Evolutionary conservation across 306 rosid species (phyloP).

Genomic region (Abrus pulchellus): DNA sequence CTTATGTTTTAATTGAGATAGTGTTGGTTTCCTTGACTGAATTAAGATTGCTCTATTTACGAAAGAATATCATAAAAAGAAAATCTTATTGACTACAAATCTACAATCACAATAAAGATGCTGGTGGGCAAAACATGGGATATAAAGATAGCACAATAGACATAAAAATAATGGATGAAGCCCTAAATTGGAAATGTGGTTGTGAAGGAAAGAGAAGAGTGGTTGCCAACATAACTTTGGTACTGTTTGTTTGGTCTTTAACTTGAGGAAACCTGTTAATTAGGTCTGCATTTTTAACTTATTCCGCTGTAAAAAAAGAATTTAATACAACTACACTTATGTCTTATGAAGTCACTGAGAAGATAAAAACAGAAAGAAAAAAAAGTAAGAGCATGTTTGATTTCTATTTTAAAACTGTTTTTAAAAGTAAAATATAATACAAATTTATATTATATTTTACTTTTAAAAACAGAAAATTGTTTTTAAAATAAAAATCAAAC

Average conservation of each 20-base stretch:
- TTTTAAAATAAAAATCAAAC: no score
- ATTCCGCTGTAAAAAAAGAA: neutral
- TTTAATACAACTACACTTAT: conserved; percentile 3
- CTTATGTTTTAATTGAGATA: conserved; percentile 27
- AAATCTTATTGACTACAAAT: neutral
- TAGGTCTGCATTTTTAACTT: conserved; percentile 21
- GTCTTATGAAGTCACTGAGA: conserved; percentile 18
- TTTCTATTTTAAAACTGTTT: no score
- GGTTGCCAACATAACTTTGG: neutral
- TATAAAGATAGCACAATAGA: neutral
- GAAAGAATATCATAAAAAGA: conserved; percentile 5
- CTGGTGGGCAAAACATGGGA: conserved; percentile 20
- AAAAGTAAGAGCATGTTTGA: neutral
- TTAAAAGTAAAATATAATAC: no score
- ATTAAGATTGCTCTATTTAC: conserved; percentile 31
- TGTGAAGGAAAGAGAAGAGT: conserved; percentile 12
- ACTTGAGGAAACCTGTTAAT: neutral
- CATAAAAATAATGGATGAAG: neutral
- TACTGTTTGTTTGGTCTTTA: conserved; percentile 4
- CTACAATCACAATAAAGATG: conserved; percentile 10
- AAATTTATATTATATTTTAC: no score
- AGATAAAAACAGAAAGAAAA: neutral
- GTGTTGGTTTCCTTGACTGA: conserved; percentile 11
- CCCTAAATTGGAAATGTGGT: conserved; percentile 12
- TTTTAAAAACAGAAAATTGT: no score